Base-by-base conservation (phyloP, 805 yeast species). In the Yarrowia divulgata region DNA sequence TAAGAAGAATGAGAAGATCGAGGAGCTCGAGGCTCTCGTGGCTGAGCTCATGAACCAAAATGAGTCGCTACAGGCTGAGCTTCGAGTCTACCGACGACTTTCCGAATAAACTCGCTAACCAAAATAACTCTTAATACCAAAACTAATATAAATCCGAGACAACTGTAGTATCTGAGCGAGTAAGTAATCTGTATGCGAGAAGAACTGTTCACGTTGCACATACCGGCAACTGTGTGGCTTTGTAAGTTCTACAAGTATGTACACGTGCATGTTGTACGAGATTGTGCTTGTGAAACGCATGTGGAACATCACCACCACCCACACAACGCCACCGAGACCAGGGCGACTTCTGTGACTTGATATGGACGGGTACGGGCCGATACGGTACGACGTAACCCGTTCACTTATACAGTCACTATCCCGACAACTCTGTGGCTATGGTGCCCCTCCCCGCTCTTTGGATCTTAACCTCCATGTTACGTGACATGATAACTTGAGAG, bases 1-100 rank as follows among this genome's bases (percentile, higher is more conserved):
- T 42, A 87, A 97, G 78, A 92, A 93, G 80, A 88, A 90, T 88
- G 90, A 90, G 78, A 86, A 97, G 79, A 90, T 93, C 91, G 75
- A 80, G 71, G 94, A 91, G 77, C 82, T 93, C 77, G 98, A 93
- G 80, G 86, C 79, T 32, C 87, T 86, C 78, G 95, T 93, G 68
- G 91, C 88, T 73, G 84, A 79, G 40, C 82, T 93, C 72, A 74
- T 87, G 70, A 74, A 77, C 34, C 87, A 83, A 73, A 91, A 91
- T 77, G 74, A 80, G 40, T 81, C 78, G 12, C 82, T 91, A 73
- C 87, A 83, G 72, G 80, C 79, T 39, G 95, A 90, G 78, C 68
- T 63, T 35, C 57, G 68, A 48, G 68, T 63, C 39, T 63, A 63
- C 57, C 43, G 68, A 48, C 57, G 57, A 29, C 55, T 63, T 42